Percentiles rank a stretch among this genome's conserved stretches.
These are phyloP conservation scores for Cordyceps cateniannulata DNA, from an alignment of 2,329 filamentous ascomycete species.

Conservation along the genomic window DNA sequence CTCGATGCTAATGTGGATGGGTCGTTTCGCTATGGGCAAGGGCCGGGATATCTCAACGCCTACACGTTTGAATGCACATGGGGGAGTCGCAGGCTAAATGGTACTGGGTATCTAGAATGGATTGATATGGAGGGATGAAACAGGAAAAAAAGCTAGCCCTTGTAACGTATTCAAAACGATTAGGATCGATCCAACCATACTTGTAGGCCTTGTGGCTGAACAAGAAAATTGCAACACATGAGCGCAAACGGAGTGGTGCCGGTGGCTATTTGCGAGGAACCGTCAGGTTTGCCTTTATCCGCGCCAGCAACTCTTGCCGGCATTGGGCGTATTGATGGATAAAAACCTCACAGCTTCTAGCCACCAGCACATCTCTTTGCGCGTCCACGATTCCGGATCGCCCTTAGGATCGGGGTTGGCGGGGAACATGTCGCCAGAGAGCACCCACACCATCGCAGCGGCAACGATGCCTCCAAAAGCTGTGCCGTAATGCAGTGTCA, in stretches of 20 bases:
- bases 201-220: too few relatives aligned
- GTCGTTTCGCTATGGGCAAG: neutral
- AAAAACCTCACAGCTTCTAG: conserved; percentile 71
- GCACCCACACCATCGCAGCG: conserved; percentile 77
- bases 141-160: too few relatives aligned
- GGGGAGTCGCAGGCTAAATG: neutral
- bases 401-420: conserved; percentile 68
- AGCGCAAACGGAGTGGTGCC: too few relatives aligned
- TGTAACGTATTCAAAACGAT: too few relatives aligned
- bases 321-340: too few relatives aligned
- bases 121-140: neutral
- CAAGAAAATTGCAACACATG: too few relatives aligned
- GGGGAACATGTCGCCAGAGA: conserved; percentile 81
- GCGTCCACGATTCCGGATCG: conserved; percentile 64
- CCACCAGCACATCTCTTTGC: conserved; percentile 75
- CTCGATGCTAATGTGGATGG: neutral
- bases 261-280: conserved; percentile 27
- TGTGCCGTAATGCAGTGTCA: too few relatives aligned
- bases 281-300: conserved; percentile 42
- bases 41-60: neutral
- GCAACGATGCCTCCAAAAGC: conserved; percentile 79
- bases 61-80: neutral
- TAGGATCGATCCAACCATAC: too few relatives aligned
- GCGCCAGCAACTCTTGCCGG: conserved; percentile 41
- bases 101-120: neutral